Evolutionary conservation across 2,329 filamentous ascomycete species (phyloP), one percentile per base, ranked within the genome.

Genomic region (Aspergillus pseudonomiae): DNA sequence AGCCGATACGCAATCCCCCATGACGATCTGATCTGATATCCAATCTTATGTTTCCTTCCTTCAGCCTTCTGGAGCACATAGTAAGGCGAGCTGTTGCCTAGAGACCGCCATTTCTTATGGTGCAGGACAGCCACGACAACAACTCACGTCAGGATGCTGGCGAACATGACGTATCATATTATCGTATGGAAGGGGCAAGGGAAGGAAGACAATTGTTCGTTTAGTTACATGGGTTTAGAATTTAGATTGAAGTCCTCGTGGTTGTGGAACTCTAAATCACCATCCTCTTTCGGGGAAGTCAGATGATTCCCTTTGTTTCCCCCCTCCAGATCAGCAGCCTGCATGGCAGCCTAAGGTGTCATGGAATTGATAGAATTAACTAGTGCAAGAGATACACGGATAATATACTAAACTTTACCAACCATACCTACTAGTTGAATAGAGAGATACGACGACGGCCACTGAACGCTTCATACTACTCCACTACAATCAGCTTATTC

Each of bases 91-190:
- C 26, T 30, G 46, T 50, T 50, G 46, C 46, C 24, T 50, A 36
- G 12, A 36, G 52, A 41, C 52, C n/a, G 32, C 34, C 12, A 9
- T 55, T 55, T 39, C 21, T 39, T 12, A 16, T 39, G 34, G 11
- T 26, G 52, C n/a, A n/a, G 32, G 52, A 24, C 28, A 41, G 32
- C 52, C 52, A 24, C 52, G 52, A 55, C 32, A 54, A 36, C 30
- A 55, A 39, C 14, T 55, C 52, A 55, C 19, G 19, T 19, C 19
- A 36, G 39, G 34, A 55, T 26, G 32, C 34, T 3, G 52, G 39
- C 14, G 32, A 55, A 34, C 21, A 24, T 55, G 52, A 55, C 52
- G 39, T 55, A 39, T 39, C 52, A 55, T 55, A 55, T 39, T 32
- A 32, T n/a, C 39, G n/a, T 41, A 19, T 36, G 34, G 34, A 36